Evolutionary conservation across 2,329 filamentous ascomycete genomes (phyloP), one percentile per base, ranked within the genome.

Genomic region (Phyllosticta capitalensis): DNA sequence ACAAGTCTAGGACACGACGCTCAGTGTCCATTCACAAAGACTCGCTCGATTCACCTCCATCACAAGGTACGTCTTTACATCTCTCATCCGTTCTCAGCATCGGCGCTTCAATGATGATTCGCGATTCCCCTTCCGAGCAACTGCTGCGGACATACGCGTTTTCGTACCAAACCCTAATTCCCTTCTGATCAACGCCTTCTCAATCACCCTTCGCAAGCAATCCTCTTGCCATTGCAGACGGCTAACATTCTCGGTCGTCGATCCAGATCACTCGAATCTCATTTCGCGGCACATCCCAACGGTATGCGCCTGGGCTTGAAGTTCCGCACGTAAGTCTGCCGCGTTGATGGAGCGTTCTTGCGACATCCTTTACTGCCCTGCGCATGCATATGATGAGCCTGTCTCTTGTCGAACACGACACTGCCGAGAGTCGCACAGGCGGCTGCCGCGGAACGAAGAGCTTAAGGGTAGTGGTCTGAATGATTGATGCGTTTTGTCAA

Each of bases 111-210:
- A 19, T 55, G 53, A 55, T 55, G 53, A 55, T 55, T 33, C 24
- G 21, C 38, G 9, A 55, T 55, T 33, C 53, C 53, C 30, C 53
- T 55, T 48, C 53, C 33, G 53, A 55, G 53, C 53, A 48, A 55
- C 21, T 55, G 45, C 45, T 33, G 20, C 30, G 53, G 45, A 38
- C 45, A 38, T 10, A 55, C 21, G 19, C 20, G 38, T 45, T 45
- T 55, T 17, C 33, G 30, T 55, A 45, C 45, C 53, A 48, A 55
- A 55, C 53, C 53, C 53, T 55, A 48, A 55, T 55, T 55, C 53
- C 53, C 53, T 55, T 55, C 53, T 55, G 53, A 55, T 3, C 19
- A 38, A 45, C 38, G 38, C 38, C 38, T 19, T 45, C n/a, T n/a
- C 17, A 12, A 4, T n/a, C 5, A 45, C 6, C 5, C n/a, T 45